Base-by-base conservation (phyloP, 2,329 filamentous ascomycete species). In the Amylocarpus encephaloides region DNA sequence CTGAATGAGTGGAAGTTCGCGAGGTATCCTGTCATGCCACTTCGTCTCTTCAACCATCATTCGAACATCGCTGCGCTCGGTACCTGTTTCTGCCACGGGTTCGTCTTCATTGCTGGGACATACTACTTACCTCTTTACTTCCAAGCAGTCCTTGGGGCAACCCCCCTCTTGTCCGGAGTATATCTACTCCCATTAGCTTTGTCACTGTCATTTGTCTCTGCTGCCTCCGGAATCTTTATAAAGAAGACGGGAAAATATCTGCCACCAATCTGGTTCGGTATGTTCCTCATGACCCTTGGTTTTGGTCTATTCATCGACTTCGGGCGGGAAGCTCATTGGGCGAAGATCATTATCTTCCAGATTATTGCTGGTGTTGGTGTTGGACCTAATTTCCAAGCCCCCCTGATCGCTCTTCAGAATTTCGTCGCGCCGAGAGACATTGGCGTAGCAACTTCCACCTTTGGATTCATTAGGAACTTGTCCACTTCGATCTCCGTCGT, bases 21-120 rank as follows among this genome's bases (percentile, higher is more conserved):
- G 44, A 79, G 76, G 50, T 90, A 86, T 57, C 90, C 90, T 1
- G 73, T 95, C 51, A 88, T 93, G 66, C 90, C 89, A 0, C 68
- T 86, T 11, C 74, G 78, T 0, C 72, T 95, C 7, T 94, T 95
- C 71, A 74, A 73, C 39, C 74, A 79, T 43, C 69, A 72, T 22
- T 84, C 80, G 33, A 90, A 87, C 64, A 63, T 86, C 26, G 81
- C 85, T 6, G 74, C 82, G 1, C 79, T 90, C 12, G 69, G 69
- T 1, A 74, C 86, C 41, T 85, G 83, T 60, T 89, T 89, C 70
- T 77, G 80, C 56, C 88, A 95, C 66, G 85, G 85, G 39, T 80
- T 83, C 39, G 58, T 59, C 40, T 63, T 63, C 49, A 59, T 63
- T 12, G 39, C 50, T 1, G 56, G 49, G 22, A 53, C 53, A 5